Evolutionary conservation across 2,329 filamentous ascomycete species (phyloP), one percentile per base, ranked within the genome.

Genomic region (Colletotrichum incanum): DNA sequence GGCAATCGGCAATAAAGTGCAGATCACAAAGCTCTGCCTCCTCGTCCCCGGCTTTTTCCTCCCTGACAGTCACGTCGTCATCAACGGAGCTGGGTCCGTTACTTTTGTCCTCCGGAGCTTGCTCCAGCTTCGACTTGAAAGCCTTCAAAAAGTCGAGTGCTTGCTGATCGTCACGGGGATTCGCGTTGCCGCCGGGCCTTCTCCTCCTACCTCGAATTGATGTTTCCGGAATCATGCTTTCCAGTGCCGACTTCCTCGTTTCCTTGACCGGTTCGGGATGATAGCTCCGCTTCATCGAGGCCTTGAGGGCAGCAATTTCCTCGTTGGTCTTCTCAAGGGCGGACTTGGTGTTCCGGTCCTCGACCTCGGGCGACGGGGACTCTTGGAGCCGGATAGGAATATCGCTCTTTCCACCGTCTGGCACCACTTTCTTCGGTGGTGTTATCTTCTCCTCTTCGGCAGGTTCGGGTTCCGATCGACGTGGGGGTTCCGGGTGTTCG

Each of bases 1-100:
- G 94, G 81, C 96, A 99, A 77, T 97, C 94, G 60, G 93, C 93
- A 74, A 99, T 97, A 81, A 98, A 99, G 80, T 99, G 96, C 45
- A 99, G 84, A 80, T 98, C 96, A 79, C 96, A 99, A 5, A 97
- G 86, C 61, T 88, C 88, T 3, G 91, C 92, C 79, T 97, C 94
- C 49, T 93, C 90, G 3, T 92, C 92, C 23, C 88, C 87, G 79
- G 75, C 76, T 23, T 50, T 74, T 7, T 41, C 69, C 1, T 73
- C 66, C 43, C 74, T 73, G 7, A 75, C 77, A 47, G 77, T 76
- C 6, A 76, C 76, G 41, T 78, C 78, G 16, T 79, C 77, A 12
- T 78, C 76, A 11, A 66, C 67, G 39, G 67, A 70, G 39, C 20
- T 11, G 14, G 75, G 60, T 67, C 64, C 71, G 14, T 72, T 72